Base-by-base conservation (phyloP, 2,329 filamentous ascomycete genomes). In the Colletotrichum sp. region DNA sequence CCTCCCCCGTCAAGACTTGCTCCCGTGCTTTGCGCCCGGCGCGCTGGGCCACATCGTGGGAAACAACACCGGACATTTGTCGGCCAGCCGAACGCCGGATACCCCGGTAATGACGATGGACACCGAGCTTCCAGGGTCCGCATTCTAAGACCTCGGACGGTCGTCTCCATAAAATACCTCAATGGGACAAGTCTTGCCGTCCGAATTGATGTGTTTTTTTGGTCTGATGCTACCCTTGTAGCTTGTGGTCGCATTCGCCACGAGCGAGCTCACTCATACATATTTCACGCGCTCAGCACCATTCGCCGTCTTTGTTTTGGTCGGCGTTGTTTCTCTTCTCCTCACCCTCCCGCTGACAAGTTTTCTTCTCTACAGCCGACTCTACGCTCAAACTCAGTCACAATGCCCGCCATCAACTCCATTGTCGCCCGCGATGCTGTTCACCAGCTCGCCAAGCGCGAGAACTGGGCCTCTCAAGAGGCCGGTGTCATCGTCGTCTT, bases 401-500 rank as follows among this genome's bases (percentile, higher is more conserved):
- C 78, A 82, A 86, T 86, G 84, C 83, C 84, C 78, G 83, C 81
- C 79, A 83, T 86, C 78, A 80, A 82, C 78, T 77, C 82, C 71
- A 75, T 85, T 75, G 81, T 82, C 75, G 78, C 79, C 78, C 84
- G 83, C 78, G 81, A 84, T 78, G 82, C 81, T 77, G 76, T 83
- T 63, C 76, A 81, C 81, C 80, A 84, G 78, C 79, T 86, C 61
- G 79, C 77, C 77, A 85, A 84, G 83, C 84, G 85, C 73, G 72
- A 81, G 75, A 86, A 81, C 82, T 86, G 83, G 83, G 79, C 85
- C 66, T 72, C 79, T 34, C 75, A 78, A 70, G 81, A 86, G 67
- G 79, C 80, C 66, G 85, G 85, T 78, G 83, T 85, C 76, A 80
- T 86, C 74, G 81, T 85, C 66, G 85, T 86, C 76, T 85, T 86